Conservation (phyloP, 106 monocot species). For the Dendrobium officinale region DNA sequence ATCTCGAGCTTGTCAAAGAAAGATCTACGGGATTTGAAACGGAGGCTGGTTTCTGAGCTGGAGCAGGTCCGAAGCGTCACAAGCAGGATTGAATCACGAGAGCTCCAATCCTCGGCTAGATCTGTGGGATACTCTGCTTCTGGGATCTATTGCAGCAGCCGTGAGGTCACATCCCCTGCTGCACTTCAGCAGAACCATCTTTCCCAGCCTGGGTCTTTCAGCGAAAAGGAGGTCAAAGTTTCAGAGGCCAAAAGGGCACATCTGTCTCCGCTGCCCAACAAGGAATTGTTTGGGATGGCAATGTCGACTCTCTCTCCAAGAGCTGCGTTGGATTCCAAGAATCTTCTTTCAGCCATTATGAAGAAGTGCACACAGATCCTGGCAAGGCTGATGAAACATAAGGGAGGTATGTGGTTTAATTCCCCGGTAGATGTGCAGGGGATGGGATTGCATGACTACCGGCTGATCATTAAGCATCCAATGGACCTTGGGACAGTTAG, state of each 20-base stretch:
- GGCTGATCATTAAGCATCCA: slow-evolving; percentile 61
- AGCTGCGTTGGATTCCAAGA: slow-evolving; percentile 16
- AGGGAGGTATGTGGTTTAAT: slow-evolving; percentile 63
- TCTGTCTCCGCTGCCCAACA: not conserved
- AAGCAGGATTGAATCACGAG: slow-evolving; percentile 41
- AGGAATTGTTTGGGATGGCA: not conserved
- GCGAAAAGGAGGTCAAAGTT: not conserved
- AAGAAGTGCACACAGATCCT: slow-evolving; percentile 59
- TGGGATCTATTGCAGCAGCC: slow-evolving; percentile 14
- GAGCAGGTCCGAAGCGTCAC: slow-evolving; percentile 42
- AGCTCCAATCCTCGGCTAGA: slow-evolving; percentile 19
- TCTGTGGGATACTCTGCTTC: slow-evolving; percentile 19
- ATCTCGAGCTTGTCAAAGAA: slow-evolving; percentile 20
- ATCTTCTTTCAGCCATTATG: slow-evolving; percentile 39
- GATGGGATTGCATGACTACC: slow-evolving; percentile 71
- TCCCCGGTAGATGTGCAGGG: slow-evolving; percentile 63
- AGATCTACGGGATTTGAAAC: slow-evolving; percentile 43
- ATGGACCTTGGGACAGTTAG: slow-evolving; percentile 97
- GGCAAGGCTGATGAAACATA: slow-evolving; percentile 61
- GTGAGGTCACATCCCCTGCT: slow-evolving; percentile 18
- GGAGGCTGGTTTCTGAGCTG: slow-evolving; percentile 44
- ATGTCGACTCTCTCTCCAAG: not conserved
- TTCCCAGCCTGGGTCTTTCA: not conserved
- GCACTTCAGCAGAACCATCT: not conserved
- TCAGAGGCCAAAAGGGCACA: slow-evolving; percentile 5